Conservation (phyloP, 2,329 filamentous ascomycete species). For the Diatrype stigma region DNA sequence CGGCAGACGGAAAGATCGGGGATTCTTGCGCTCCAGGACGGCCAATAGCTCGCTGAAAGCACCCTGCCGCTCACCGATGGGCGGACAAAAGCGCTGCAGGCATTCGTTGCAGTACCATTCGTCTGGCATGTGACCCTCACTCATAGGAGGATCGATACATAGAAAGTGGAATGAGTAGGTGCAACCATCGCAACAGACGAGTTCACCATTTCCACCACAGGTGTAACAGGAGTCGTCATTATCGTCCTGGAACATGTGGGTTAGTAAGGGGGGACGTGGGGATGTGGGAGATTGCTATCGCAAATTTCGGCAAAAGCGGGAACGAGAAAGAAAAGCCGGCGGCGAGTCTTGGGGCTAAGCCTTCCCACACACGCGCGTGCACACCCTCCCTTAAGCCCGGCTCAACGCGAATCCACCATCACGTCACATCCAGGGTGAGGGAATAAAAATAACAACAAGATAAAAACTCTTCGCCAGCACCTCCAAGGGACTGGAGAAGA, state of each 20-base stretch:
- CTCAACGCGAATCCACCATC: background rate
- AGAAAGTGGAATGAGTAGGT: slow-evolving; percentile 84
- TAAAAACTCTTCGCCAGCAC: background rate
- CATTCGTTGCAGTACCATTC: slow-evolving; percentile 86
- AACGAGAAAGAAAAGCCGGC: slow-evolving; percentile 22
- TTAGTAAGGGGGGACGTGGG: slow-evolving; percentile 30
- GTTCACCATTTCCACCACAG: slow-evolving; percentile 76
- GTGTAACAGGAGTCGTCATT: slow-evolving; percentile 89
- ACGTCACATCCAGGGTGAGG: background rate
- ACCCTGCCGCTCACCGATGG: slow-evolving; percentile 44
- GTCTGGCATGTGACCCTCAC: slow-evolving; percentile 58
- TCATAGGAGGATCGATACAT: slow-evolving; percentile 78
- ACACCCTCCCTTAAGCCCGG: slow-evolving; percentile 7
- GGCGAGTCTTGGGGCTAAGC: slow-evolving; percentile 15
- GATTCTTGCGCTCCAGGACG: slow-evolving; percentile 63
- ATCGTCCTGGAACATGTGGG: slow-evolving; percentile 48
- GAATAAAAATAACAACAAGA: background rate
- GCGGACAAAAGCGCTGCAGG: slow-evolving; percentile 44
- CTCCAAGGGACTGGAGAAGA: background rate
- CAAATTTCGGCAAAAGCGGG: slow-evolving; percentile 32
- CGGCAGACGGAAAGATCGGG: slow-evolving; percentile 70
- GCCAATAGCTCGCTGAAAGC: slow-evolving; percentile 61
- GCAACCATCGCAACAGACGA: slow-evolving; percentile 93
- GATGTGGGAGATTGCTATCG: slow-evolving; percentile 23
- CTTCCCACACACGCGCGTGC: slow-evolving; percentile 4